Evolutionary conservation across 2,329 filamentous ascomycete genomes (phyloP).

Genomic region (Calycina herbarum): DNA sequence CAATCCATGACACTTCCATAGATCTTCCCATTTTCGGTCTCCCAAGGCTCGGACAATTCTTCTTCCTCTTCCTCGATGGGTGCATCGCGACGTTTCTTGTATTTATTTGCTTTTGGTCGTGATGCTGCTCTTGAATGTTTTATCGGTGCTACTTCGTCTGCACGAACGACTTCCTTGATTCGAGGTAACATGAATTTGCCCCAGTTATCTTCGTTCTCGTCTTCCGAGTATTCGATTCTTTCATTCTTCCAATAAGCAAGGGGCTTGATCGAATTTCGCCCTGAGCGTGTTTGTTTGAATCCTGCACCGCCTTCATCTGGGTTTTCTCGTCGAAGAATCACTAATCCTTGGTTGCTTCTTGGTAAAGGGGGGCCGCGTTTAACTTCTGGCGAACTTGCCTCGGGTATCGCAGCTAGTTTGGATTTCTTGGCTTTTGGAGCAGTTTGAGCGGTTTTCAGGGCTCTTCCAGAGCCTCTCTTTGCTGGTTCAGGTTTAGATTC

Average conservation of each 20-base stretch:
- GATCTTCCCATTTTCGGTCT: constrained; percentile 64
- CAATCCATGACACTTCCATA: constrained; percentile 64
- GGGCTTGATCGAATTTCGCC: constrained; percentile 75
- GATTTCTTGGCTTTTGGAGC: constrained; percentile 18
- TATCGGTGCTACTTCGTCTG: constrained; percentile 58
- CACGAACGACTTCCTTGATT: constrained; percentile 76
- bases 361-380: constrained; percentile 40
- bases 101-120: constrained; percentile 41
- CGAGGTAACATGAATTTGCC: constrained; percentile 65
- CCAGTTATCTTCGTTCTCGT: constrained; percentile 45
- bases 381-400: constrained; percentile 32
- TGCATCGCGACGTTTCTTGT: constrained; percentile 41
- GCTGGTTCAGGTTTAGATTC: constrained; percentile 12
- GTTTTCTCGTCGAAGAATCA: constrained; percentile 51
- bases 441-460: constrained; percentile 24
- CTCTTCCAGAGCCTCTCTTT: constrained; percentile 23
- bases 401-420: constrained; percentile 27
- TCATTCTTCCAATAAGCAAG: constrained; percentile 88
- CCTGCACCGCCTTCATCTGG: constrained; percentile 36
- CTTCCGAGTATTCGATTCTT: constrained; percentile 66
- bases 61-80: constrained; percentile 44
- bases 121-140: constrained; percentile 21
- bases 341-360: constrained; percentile 47
- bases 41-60: constrained; percentile 68
- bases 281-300: constrained; percentile 67